Percentiles rank a stretch among this genome's conserved stretches.
Conservation (phyloP, 2,329 filamentous ascomycete species). For the Chrysoporthe deuterocubensis region DNA sequence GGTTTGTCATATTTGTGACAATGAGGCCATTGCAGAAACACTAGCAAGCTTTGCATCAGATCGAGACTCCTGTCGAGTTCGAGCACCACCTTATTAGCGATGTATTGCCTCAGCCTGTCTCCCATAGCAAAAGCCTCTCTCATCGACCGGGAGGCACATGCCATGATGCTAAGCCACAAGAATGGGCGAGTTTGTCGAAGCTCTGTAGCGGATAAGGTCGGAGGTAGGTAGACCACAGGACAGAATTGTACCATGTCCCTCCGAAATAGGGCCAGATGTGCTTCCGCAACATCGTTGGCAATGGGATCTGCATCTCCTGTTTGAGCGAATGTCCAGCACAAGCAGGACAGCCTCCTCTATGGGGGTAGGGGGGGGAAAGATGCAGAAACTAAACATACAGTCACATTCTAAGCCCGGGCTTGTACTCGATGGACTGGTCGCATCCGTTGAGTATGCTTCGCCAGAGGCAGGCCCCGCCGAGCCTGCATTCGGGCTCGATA, state of each 20-base stretch:
- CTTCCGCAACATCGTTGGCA: slow-evolving; percentile 41
- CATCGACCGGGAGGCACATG: slow-evolving; percentile 48
- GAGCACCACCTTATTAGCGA: slow-evolving; percentile 52
- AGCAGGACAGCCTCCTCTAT: background rate
- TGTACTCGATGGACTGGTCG: slow-evolving; percentile 6
- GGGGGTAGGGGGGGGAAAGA: background rate
- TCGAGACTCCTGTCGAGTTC: slow-evolving; percentile 56
- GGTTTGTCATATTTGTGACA: slow-evolving; percentile 46
- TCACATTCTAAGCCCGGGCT: slow-evolving; percentile 6
- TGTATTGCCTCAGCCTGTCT: slow-evolving; percentile 46
- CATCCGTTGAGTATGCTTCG: background rate
- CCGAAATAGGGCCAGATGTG: slow-evolving; percentile 46
- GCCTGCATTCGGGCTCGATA: slow-evolving; percentile 20
- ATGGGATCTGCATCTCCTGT: slow-evolving; percentile 3
- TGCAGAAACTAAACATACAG: background rate
- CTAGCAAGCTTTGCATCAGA: slow-evolving; percentile 54
- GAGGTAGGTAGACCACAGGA: slow-evolving; percentile 48
- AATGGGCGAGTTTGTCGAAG: slow-evolving; percentile 49
- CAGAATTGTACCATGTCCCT: slow-evolving; percentile 45
- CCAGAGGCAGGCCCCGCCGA: background rate
- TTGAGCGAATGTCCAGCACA: background rate
- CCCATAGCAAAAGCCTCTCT: slow-evolving; percentile 45
- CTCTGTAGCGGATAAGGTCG: slow-evolving; percentile 41
- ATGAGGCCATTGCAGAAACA: slow-evolving; percentile 49
- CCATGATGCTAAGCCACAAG: slow-evolving; percentile 54